phyloP scores from a whole-genome alignment of 495 filamentous ascomycete species.

The Hypoxylon trugodes region DNA sequence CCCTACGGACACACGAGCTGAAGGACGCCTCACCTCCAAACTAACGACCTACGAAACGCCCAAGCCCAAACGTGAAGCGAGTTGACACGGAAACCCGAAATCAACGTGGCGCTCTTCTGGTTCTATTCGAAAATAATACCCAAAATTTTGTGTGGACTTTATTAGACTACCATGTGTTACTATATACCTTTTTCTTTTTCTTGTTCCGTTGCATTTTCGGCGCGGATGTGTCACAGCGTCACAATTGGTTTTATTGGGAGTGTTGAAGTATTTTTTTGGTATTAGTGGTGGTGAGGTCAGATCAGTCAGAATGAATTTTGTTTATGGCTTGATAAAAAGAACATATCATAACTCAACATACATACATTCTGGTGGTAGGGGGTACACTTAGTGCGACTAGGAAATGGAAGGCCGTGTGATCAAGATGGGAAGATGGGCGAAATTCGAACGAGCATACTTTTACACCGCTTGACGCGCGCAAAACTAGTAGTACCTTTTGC shows the following conservation, averaged over 20 bases:
- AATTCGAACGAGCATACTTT: constrained; percentile 26
- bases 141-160: constrained; percentile 21
- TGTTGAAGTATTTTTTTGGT: constrained; percentile 29
- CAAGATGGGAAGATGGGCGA: constrained; percentile 27
- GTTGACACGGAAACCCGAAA: constrained; percentile 27
- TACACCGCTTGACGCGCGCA: constrained; percentile 24
- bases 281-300: constrained; percentile 12
- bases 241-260: constrained; percentile 20
- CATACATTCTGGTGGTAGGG: constrained; percentile 24
- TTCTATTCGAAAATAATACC: constrained; percentile 41
- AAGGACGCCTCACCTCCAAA: constrained; percentile 5
- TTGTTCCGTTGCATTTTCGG: constrained; percentile 30
- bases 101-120: constrained; percentile 22
- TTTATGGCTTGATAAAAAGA: constrained; percentile 30
- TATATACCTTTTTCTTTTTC: constrained; percentile 28
- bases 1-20: constrained; percentile 42
- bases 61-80: constrained; percentile 17
- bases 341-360: constrained; percentile 24
- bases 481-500: constrained; percentile 18
- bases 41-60: constrained; percentile 4
- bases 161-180: constrained; percentile 40
- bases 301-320: constrained; percentile 36
- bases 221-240: constrained; percentile 26
- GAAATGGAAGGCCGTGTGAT: constrained; percentile 28
- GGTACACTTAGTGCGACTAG: constrained; percentile 4